Evolutionary conservation across 192 early-diverging fungal species (phyloP).

Genomic region (Dissophora ornata): DNA sequence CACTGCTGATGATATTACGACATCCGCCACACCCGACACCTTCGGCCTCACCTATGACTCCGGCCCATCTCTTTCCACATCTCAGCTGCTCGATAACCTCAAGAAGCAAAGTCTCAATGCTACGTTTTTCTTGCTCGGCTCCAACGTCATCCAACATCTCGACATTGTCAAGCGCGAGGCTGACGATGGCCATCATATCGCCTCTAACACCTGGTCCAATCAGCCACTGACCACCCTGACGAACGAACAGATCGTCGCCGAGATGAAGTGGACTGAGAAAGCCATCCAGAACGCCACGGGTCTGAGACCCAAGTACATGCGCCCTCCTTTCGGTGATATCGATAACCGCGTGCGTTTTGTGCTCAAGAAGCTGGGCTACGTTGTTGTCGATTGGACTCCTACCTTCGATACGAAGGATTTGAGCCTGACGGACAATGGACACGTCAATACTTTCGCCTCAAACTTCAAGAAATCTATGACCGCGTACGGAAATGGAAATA

Average conservation of each 20-base stretch:
- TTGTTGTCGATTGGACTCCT: slow-evolving; percentile 34
- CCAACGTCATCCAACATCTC: slow-evolving; percentile 52
- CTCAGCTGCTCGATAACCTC: slow-evolving; percentile 57
- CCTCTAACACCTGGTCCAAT: slow-evolving; percentile 75
- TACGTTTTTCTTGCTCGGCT: slow-evolving; percentile 62
- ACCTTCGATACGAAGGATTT: slow-evolving; percentile 26
- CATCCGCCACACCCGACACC: slow-evolving; percentile 48
- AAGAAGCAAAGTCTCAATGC: slow-evolving; percentile 50
- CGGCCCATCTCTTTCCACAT: slow-evolving; percentile 56
- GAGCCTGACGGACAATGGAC: not conserved
- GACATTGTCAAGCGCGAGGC: slow-evolving; percentile 47
- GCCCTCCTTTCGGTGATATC: slow-evolving; percentile 71
- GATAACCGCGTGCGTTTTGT: slow-evolving; percentile 78
- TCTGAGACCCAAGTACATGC: slow-evolving; percentile 61
- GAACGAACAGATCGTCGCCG: slow-evolving; percentile 72
- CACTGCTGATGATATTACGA: slow-evolving; percentile 32
- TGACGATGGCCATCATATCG: slow-evolving; percentile 53
- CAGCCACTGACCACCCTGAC: slow-evolving; percentile 62
- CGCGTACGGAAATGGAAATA: slow-evolving; percentile 6
- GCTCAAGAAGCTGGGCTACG: slow-evolving; percentile 65
- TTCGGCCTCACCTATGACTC: slow-evolving; percentile 67
- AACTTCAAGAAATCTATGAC: slow-evolving; percentile 8
- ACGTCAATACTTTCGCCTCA: not conserved
- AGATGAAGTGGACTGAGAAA: slow-evolving; percentile 67
- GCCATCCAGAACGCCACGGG: slow-evolving; percentile 62